phyloP scores from a whole-genome alignment of 495 filamentous ascomycete genomes.

The Astrothelium subdiscretum region DNA sequence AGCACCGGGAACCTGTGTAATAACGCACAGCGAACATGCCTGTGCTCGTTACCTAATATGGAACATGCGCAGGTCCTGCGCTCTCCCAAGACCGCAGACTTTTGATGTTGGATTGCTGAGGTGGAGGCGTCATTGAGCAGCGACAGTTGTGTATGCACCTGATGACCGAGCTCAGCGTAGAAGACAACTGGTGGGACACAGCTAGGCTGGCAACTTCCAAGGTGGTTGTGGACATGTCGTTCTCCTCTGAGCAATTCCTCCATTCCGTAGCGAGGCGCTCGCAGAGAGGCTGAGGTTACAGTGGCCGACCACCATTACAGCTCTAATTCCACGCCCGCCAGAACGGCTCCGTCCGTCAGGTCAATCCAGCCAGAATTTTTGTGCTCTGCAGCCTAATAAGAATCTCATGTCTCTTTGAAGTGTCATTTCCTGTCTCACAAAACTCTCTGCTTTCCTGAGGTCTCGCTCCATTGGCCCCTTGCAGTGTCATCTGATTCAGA shows the following conservation, averaged over 20 bases:
- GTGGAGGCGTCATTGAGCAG: neutral
- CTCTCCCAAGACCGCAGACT: neutral
- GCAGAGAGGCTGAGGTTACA: neutral
- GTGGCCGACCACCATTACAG: neutral
- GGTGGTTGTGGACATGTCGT: neutral
- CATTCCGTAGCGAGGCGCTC: neutral
- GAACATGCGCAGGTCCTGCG: neutral
- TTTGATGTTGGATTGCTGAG: neutral
- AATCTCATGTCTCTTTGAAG: neutral
- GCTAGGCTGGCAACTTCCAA: neutral
- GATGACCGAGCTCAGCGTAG: neutral
- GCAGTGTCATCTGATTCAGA: neutral
- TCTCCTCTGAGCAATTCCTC: neutral
- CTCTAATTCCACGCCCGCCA: neutral
- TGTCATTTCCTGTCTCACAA: neutral
- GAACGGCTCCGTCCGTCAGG: neutral
- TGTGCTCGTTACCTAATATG: neutral
- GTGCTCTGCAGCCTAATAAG: neutral
- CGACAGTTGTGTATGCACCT: neutral
- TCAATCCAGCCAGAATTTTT: neutral
- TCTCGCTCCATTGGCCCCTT: neutral
- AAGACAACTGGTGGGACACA: neutral
- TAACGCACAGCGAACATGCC: neutral
- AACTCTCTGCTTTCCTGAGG: neutral
- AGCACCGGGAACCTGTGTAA: neutral